These are phyloP conservation scores for Vigna unguiculata DNA, from an alignment of 306 rosid genomes.

Conservation along the genomic window DNA sequence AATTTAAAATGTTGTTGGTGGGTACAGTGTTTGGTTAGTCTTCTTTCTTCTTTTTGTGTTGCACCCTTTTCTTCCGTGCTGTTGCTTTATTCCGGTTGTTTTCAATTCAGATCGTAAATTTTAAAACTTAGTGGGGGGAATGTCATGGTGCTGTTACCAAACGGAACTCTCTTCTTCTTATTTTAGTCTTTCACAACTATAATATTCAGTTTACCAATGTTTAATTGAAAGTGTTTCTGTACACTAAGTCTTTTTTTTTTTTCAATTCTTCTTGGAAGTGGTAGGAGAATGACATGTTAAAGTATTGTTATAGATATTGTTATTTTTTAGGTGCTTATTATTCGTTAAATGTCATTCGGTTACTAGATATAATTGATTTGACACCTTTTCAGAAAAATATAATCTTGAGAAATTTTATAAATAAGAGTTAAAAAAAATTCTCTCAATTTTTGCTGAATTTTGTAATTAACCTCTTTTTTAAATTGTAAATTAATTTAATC, in stretches of 20 bases:
- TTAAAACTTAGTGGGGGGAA: slow-evolving; percentile 57
- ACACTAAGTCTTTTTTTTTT: background rate
- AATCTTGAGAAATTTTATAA: too few relatives aligned
- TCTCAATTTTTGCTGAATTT: too few relatives aligned
- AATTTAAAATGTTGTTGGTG: slow-evolving; percentile 55
- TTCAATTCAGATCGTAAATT: slow-evolving; percentile 37
- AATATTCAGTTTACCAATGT: background rate
- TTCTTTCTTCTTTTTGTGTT: slow-evolving; percentile 32
- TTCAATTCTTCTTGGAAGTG: background rate
- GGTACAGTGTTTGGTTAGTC: slow-evolving; percentile 42
- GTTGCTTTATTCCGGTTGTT: slow-evolving; percentile 51
- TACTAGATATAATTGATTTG: too few relatives aligned
- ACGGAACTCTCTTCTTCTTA: background rate
- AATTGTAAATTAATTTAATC: too few relatives aligned
- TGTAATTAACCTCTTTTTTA: too few relatives aligned
- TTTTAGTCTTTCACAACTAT: background rate
- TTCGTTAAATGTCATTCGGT: too few relatives aligned
- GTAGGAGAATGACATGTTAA: too few relatives aligned
- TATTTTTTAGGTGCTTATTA: background rate
- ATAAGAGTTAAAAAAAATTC: too few relatives aligned
- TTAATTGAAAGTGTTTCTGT: background rate
- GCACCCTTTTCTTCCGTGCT: slow-evolving; percentile 30
- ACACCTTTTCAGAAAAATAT: too few relatives aligned
- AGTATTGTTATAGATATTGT: background rate
- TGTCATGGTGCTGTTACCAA: background rate